Percentiles rank a stretch among this genome's conserved stretches.
phyloP scores from a whole-genome alignment of 805 yeast genomes.

The Barnettozyma wickerhamii region DNA sequence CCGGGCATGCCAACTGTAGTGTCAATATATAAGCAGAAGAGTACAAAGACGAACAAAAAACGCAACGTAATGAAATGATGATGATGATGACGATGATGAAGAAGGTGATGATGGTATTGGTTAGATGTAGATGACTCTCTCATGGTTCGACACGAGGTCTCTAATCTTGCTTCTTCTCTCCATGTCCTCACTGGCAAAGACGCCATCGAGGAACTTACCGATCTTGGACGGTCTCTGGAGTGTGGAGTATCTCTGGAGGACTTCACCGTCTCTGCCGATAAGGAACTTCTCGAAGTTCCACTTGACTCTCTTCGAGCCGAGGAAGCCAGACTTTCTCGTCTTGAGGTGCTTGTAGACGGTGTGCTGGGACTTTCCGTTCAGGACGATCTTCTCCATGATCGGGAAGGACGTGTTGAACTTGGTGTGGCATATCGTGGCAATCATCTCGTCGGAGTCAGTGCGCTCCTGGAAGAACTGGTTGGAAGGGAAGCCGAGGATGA shows the following conservation, averaged over 20 bases:
- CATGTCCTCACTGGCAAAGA: background rate
- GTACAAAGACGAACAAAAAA: too few species aligned
- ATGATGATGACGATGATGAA: too few species aligned
- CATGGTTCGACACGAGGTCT: background rate
- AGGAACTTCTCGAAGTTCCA: constrained; percentile 78
- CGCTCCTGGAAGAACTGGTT: constrained; percentile 85
- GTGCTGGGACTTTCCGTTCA: background rate
- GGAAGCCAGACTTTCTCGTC: constrained; percentile 47
- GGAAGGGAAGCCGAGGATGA: constrained; percentile 82
- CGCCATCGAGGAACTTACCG: background rate
- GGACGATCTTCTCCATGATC: background rate
- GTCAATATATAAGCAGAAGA: too few species aligned
- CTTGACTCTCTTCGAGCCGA: constrained; percentile 60
- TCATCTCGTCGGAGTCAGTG: constrained; percentile 58
- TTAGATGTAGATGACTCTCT: background rate
- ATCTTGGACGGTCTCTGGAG: constrained; percentile 33
- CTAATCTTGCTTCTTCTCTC: background rate
- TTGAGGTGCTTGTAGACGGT: constrained; percentile 30
- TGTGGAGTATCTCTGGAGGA: constrained; percentile 51
- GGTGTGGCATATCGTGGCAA: constrained; percentile 62
- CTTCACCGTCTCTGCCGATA: constrained; percentile 50
- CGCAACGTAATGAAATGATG: too few species aligned
- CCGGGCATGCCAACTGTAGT: too few species aligned
- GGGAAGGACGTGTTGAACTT: constrained; percentile 59
- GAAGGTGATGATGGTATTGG: too few species aligned